These are phyloP conservation scores for Oryza meridionalis DNA, from an alignment of 176 grass and related monocot species.

Conservation along the genomic window DNA sequence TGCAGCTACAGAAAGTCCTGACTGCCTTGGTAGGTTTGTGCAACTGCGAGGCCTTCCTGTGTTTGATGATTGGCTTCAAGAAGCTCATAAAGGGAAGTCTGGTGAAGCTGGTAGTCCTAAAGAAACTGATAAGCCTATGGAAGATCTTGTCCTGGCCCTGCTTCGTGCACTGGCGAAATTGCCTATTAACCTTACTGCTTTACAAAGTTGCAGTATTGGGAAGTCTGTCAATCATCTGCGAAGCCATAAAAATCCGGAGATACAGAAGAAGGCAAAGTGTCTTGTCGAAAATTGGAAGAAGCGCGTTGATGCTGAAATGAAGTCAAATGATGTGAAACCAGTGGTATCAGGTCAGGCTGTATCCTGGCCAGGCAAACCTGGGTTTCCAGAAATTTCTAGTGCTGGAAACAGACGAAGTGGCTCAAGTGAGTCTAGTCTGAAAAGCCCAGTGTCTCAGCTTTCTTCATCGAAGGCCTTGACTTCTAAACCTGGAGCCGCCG, in stretches of 20 bases:
- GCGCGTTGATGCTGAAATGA: conserved; percentile 97
- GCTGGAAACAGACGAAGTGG: conserved; percentile 67
- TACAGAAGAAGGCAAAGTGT: conserved; percentile 89
- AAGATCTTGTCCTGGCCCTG: conserved; percentile 74
- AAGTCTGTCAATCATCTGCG: conserved; percentile 94
- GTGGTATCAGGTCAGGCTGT: conserved; percentile 61
- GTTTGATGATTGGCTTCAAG: conserved; percentile 76
- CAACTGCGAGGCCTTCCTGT: conserved; percentile 65
- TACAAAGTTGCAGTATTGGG: conserved; percentile 89
- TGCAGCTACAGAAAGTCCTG: conserved; percentile 63
- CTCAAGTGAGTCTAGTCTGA: conserved; percentile 57
- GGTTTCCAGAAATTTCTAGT: conserved; percentile 68
- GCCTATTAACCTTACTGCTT: conserved; percentile 84
- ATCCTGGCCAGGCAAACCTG: conserved; percentile 67
- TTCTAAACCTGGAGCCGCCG: conserved; percentile 48
- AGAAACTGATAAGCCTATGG: conserved; percentile 63
- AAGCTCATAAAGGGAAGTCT: conserved; percentile 65
- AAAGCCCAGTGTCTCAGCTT: conserved; percentile 48
- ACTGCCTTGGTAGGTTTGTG: conserved; percentile 70
- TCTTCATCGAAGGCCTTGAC: conserved; percentile 52
- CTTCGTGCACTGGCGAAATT: conserved; percentile 86
- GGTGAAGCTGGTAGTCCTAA: conserved; percentile 72
- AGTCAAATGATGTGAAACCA: conserved; percentile 74
- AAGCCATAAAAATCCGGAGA: conserved; percentile 81
- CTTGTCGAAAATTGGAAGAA: conserved; percentile 97